Conservation (phyloP, 768 basidiomycete species). For the Rhodotorula paludigena region DNA sequence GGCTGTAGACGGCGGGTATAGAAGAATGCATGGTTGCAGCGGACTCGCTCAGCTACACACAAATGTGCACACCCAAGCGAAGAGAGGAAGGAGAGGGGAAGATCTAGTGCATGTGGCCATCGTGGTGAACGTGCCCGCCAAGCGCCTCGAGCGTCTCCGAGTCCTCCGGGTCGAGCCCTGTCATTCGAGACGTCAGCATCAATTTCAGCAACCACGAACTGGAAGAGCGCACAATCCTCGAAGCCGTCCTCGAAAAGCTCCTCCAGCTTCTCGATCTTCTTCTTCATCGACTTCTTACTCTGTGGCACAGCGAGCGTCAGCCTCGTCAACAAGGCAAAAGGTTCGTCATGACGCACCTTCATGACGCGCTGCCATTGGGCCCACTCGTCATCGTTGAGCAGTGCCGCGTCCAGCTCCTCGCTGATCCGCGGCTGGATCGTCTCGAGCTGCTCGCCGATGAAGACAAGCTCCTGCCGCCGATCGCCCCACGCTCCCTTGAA, state of each 20-base stretch:
- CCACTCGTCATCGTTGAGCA: slow-evolving; percentile 46
- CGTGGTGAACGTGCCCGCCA: slow-evolving; percentile 5
- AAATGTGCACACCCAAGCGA: too few relatives aligned
- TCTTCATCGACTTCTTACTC: slow-evolving; percentile 16
- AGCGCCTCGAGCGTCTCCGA: neutral
- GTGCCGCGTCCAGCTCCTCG: slow-evolving; percentile 41
- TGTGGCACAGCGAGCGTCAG: slow-evolving; percentile 34
- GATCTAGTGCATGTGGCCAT: slow-evolving; percentile 22
- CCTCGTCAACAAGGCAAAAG: neutral
- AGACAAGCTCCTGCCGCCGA: slow-evolving; percentile 43
- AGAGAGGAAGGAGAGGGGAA: neutral
- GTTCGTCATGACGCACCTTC: slow-evolving; percentile 1
- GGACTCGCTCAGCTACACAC: too few relatives aligned
- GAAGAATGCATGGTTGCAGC: neutral
- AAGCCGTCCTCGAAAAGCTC: slow-evolving; percentile 46
- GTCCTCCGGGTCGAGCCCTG: slow-evolving; percentile 25
- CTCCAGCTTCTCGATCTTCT: slow-evolving; percentile 43
- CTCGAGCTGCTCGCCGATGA: slow-evolving; percentile 38
- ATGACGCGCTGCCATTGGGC: slow-evolving; percentile 19
- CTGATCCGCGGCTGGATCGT: slow-evolving; percentile 38
- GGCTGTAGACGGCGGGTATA: slow-evolving; percentile 4
- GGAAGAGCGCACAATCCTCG: slow-evolving; percentile 35
- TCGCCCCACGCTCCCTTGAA: slow-evolving; percentile 48
- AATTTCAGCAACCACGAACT: slow-evolving; percentile 8
- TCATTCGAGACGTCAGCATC: neutral